Evolutionary conservation across 371 early-diverging fungal genomes (phyloP), one percentile per base, ranked within the genome.

Genomic region (Mucor circinelloides): DNA sequence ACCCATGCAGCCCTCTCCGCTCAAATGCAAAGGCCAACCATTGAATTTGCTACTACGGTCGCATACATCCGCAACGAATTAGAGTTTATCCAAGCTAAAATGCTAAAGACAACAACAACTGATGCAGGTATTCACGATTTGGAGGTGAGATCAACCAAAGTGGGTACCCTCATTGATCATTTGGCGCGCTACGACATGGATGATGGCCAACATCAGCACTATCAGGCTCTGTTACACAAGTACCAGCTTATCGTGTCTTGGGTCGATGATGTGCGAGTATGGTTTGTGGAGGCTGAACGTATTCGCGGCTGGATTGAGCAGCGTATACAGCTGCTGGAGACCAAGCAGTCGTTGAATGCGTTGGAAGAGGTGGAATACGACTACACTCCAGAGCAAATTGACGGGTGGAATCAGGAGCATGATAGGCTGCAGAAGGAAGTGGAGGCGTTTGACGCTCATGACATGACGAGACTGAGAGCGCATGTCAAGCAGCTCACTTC

Each of bases 261-360:
- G 85, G 81, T 83, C 9, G 75, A 83, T 48, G 85, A 83, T 64
- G 80, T 85, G 2, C 76, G 83, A 19, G 70, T 78, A 6, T 85
- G 85, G 85, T 80, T 80, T 54, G 74, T 67, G 4, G 83, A 83
- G 68, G 83, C 85, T 9, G 82, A 81, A 52, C 71, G 80, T 13
- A 80, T 83, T 17, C 70, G 80, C 10, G 52, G 58, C 6, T 85
- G 82, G 81, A 82, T 85, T 25, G 78, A 83, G 30, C 68, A 73
- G 38, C 77, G 74, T n/a, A 78, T 82, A n/a, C 40, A 62, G 7
- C 23, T 60, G 15, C 34, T 82, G 42, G 72, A 73, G 28, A 48
- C 54, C 19, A 71, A 62, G 42, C 58, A 67, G 2, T 23, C 68
- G 15, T 30, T 71, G 5, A 76, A 78, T 46, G 69, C 73, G 8